These are phyloP conservation scores for Saraca asoca DNA, from an alignment of 331 rosid genomes.

Conservation along the genomic window DNA sequence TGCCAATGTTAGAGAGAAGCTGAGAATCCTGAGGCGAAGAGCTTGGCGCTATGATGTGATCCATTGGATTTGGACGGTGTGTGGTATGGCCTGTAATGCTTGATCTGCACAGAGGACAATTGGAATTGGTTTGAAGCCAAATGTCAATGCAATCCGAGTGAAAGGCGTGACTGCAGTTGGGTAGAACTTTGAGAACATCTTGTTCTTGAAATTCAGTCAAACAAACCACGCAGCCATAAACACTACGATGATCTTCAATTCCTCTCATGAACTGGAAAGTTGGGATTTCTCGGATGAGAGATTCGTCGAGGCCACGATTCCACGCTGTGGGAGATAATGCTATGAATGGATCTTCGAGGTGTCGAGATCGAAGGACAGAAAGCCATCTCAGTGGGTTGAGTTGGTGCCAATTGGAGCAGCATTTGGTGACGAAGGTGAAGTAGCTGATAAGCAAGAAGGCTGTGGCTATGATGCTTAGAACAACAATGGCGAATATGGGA, in stretches of 20 bases:
- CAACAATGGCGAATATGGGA: conserved; percentile 55
- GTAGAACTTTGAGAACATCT: conserved; percentile 60
- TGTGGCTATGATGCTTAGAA: conserved; percentile 53
- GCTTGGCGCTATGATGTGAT: conserved; percentile 56
- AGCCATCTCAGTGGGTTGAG: conserved; percentile 52
- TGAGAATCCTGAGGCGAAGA: conserved; percentile 71
- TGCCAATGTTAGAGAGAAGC: conserved; percentile 43
- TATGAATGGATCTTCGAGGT: conserved; percentile 53
- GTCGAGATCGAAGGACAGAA: conserved; percentile 32
- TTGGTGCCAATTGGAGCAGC: conserved; percentile 57
- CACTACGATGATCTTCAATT: conserved; percentile 18
- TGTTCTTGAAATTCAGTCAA: conserved; percentile 60
- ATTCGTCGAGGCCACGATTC: conserved; percentile 60
- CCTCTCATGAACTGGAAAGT: conserved; percentile 48
- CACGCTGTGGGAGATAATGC: conserved; percentile 56
- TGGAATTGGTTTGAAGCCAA: conserved; percentile 76
- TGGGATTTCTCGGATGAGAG: conserved; percentile 62
- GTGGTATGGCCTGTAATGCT: conserved; percentile 48
- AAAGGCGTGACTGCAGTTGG: conserved; percentile 68
- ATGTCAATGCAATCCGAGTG: conserved; percentile 78
- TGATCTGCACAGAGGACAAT: conserved; percentile 83
- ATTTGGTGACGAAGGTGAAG: conserved; percentile 55
- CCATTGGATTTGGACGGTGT: conserved; percentile 37
- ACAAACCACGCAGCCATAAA: conserved; percentile 66
- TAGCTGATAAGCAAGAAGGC: conserved; percentile 55